These are phyloP conservation scores for Ambrosia artemisiifolia DNA, from an alignment of 129 eudicot species.

Conservation along the genomic window DNA sequence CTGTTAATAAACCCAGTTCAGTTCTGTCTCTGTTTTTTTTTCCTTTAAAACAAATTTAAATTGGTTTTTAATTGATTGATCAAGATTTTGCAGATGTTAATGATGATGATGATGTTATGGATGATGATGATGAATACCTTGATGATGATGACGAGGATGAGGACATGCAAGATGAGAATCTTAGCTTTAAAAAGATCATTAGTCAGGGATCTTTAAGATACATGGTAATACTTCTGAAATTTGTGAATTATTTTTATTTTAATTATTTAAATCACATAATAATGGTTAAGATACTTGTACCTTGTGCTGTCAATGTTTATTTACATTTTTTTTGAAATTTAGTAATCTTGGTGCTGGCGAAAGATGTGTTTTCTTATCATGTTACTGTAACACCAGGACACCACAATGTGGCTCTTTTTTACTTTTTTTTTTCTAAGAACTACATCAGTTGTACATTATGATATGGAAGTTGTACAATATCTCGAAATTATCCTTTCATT, in stretches of 20 bases:
- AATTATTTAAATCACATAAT: not conserved
- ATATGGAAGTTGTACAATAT: not conserved
- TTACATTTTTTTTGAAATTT: not conserved
- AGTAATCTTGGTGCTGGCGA: not conserved
- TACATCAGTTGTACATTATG: not conserved
- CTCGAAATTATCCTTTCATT: not conserved
- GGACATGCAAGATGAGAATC: not conserved
- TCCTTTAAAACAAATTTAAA: not conserved
- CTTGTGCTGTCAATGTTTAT: not conserved
- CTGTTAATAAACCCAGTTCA: slow-evolving; percentile 19
- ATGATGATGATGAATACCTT: not conserved
- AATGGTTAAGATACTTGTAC: not conserved
- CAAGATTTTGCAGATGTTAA: slow-evolving; percentile 23
- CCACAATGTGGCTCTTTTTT: not conserved
- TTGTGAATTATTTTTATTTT: not conserved
- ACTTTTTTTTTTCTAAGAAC: not conserved
- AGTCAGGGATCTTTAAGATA: not conserved
- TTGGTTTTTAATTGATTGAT: not conserved
- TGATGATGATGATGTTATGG: not conserved
- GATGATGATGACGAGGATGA: slow-evolving; percentile 2
- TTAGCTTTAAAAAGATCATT: slow-evolving; percentile 15
- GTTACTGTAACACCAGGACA: not conserved
- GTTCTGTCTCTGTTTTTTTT: slow-evolving; percentile 6
- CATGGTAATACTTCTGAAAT: slow-evolving; percentile 13
- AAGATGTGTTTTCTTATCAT: not conserved